A percentile compares a stretch with the other conserved stretches of the same genome.
These are phyloP conservation scores for Botryosphaeria dothidea DNA, from an alignment of 2,329 filamentous ascomycete genomes.

Conservation along the genomic window DNA sequence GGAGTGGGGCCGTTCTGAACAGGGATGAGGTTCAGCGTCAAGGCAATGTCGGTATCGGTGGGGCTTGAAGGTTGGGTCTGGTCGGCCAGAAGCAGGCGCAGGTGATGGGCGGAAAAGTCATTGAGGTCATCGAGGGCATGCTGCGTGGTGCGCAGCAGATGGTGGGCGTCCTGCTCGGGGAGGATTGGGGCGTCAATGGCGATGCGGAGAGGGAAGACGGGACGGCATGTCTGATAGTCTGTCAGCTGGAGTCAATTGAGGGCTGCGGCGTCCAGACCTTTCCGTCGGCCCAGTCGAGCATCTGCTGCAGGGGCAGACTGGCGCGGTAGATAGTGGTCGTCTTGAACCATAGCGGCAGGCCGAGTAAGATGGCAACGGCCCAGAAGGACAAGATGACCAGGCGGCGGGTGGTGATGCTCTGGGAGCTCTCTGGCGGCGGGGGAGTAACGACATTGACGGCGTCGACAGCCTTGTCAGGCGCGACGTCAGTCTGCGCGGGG, in stretches of 20 bases:
- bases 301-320: conserved; percentile 75
- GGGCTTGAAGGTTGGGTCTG: background rate
- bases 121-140: conserved; percentile 83
- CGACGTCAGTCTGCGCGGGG: background rate
- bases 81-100: conserved; percentile 66
- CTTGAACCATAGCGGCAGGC: conserved; percentile 92
- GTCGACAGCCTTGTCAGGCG: background rate
- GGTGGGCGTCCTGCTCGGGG: conserved; percentile 66
- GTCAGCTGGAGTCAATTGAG: conserved; percentile 12
- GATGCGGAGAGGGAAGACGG: conserved; percentile 84
- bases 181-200: conserved; percentile 70
- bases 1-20: conserved; percentile 55
- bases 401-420: conserved; percentile 68
- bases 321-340: conserved; percentile 93
- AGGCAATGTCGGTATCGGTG: conserved; percentile 56
- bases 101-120: conserved; percentile 80
- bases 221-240: conserved; percentile 71
- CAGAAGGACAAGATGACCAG: conserved; percentile 86
- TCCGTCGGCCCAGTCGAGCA: conserved; percentile 90
- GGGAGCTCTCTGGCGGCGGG: conserved; percentile 76
- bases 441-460: background rate
- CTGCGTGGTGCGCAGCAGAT: conserved; percentile 78
- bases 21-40: conserved; percentile 70
- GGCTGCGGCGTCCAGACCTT: conserved; percentile 59
- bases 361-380: conserved; percentile 78